Conservation (phyloP, 169 alveolate species). For the Eimeria praecox region DNA sequence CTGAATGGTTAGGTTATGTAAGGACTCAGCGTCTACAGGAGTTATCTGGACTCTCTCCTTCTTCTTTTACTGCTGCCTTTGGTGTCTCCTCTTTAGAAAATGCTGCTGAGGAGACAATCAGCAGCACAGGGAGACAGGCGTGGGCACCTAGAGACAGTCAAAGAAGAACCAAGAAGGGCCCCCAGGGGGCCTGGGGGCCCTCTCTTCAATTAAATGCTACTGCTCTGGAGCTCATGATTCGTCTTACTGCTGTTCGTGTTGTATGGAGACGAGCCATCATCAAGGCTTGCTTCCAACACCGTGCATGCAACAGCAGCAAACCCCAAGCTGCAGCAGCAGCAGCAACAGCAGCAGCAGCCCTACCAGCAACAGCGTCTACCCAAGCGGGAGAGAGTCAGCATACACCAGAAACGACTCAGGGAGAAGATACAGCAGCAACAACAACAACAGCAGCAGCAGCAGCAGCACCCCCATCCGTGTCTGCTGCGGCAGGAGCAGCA, state of each 20-base stretch:
- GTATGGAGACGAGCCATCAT: constrained; percentile 23
- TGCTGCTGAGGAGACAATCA: neutral
- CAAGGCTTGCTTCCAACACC: neutral
- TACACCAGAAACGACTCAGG: neutral
- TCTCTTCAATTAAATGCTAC: neutral
- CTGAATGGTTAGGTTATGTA: constrained; percentile 37
- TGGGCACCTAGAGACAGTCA: neutral
- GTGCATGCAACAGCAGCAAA: neutral
- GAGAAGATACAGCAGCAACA: constrained; percentile 13
- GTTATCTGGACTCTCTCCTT: constrained; percentile 4
- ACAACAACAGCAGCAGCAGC: neutral
- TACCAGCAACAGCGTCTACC: neutral
- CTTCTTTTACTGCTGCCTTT: constrained; percentile 33
- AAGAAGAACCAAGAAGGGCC: neutral
- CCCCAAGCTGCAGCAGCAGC: neutral
- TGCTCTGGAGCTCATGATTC: constrained; percentile 13
- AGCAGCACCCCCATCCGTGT: too few relatives aligned
- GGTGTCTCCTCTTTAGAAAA: neutral
- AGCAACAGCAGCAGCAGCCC: neutral
- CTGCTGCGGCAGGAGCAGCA: too few relatives aligned
- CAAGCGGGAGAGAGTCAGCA: neutral
- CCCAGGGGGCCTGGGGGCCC: constrained; percentile 30
- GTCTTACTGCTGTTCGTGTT: constrained; percentile 20
- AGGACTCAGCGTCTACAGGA: constrained; percentile 39
- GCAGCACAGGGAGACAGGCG: neutral